phyloP scores from a whole-genome alignment of 2,329 filamentous ascomycete species.

The Fusarium xyrophilum region DNA sequence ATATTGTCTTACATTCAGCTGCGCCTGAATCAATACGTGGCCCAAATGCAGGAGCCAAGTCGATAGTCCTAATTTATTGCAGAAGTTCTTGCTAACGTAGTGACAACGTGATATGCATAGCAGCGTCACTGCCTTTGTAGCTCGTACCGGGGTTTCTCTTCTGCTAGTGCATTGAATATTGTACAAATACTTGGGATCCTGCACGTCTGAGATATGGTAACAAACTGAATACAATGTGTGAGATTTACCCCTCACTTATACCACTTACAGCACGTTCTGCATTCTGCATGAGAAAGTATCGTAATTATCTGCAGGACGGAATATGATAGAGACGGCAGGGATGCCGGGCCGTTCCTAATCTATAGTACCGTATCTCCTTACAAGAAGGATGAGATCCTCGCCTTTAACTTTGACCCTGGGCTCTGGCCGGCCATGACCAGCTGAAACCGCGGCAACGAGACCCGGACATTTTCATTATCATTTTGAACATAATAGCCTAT shows the following conservation, averaged over 20 bases:
- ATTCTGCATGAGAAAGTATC: background rate
- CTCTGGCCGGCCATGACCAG: background rate
- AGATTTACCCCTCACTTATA: background rate
- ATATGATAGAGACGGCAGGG: background rate
- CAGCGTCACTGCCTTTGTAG: background rate
- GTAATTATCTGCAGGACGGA: background rate
- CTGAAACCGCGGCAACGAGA: background rate
- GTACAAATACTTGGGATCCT: background rate
- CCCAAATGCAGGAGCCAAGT: background rate
- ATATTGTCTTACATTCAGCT: background rate
- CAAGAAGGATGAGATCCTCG: background rate
- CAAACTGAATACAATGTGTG: background rate
- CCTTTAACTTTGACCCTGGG: rapidly evolving
- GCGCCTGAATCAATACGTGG: background rate
- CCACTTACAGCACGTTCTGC: background rate
- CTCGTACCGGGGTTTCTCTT: rapidly evolving
- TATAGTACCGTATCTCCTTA: rapidly evolving
- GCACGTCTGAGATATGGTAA: background rate
- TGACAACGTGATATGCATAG: background rate
- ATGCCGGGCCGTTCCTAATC: background rate
- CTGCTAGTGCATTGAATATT: rapidly evolving
- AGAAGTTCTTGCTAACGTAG: too few relatives aligned
- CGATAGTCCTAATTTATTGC: background rate
- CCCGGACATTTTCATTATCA: background rate
- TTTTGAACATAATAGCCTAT: background rate